Evolutionary conservation across 371 early-diverging fungal species (phyloP).

Genomic region (Rhizopus delemar): DNA sequence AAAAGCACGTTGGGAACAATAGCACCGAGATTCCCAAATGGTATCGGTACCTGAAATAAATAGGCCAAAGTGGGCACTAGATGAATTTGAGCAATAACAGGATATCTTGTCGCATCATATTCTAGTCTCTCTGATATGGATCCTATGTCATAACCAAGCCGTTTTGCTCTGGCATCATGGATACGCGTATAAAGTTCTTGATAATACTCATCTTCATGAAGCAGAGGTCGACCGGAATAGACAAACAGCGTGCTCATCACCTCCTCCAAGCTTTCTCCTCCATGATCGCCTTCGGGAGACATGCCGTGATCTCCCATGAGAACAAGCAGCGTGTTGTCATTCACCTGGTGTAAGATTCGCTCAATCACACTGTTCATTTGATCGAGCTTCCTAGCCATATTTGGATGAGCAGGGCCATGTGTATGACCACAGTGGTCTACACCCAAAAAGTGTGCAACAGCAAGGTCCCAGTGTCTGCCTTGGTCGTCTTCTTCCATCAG

Average conservation of each 20-base stretch:
- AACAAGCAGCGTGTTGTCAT: conserved; percentile 84
- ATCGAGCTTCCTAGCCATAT: conserved; percentile 79
- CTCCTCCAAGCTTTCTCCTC: conserved; percentile 92
- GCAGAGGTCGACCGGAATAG: conserved; percentile 60
- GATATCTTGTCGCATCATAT: conserved; percentile 36
- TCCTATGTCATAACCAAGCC: conserved; percentile 33
- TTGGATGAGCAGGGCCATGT: conserved; percentile 84
- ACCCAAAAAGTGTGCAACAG: conserved; percentile 91
- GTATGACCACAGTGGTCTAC: conserved; percentile 97
- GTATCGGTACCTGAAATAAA: conserved; percentile 76
- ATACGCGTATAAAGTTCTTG: conserved; percentile 23
- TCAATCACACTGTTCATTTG: conserved; percentile 84
- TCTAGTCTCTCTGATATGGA: conserved; percentile 18
- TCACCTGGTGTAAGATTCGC: conserved; percentile 67
- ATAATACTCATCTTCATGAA: conserved; percentile 14
- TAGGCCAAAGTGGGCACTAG: conserved; percentile 78
- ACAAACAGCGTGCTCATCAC: conserved; percentile 83
- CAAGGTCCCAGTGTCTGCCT: conserved; percentile 63
- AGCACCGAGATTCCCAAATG: conserved; percentile 82
- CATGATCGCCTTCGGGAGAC: conserved; percentile 98
- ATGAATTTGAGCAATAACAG: conserved; percentile 79
- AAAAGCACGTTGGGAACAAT: conserved; percentile 73
- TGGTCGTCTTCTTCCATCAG: conserved; percentile 27
- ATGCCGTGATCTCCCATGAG: conserved; percentile 99
- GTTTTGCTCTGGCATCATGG: conserved; percentile 20